Percentiles rank a stretch among this genome's conserved stretches.
Conservation (phyloP, 2,329 filamentous ascomycete species). For the Aspergillus spinulosporus region DNA sequence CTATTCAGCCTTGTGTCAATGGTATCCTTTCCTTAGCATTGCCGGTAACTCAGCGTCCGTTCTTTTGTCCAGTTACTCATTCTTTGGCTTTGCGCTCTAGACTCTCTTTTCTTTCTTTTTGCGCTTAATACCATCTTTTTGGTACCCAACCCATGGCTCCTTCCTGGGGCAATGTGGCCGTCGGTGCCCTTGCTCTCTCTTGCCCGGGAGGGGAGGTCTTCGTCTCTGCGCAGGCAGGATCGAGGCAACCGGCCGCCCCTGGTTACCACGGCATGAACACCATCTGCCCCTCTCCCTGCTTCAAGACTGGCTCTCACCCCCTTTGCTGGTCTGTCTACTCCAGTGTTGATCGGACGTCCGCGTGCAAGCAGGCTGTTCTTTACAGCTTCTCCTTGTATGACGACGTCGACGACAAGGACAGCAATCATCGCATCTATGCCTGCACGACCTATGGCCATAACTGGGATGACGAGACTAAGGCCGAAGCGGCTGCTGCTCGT, state of each 20-base stretch:
- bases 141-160: background rate
- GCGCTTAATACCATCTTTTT: background rate
- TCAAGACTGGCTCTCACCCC: slow-evolving; percentile 18
- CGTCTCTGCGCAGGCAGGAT: background rate
- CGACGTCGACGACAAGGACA: slow-evolving; percentile 31
- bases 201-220: background rate
- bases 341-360: slow-evolving; percentile 26
- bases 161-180: background rate
- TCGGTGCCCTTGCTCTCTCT: slow-evolving; percentile 3
- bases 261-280: slow-evolving; percentile 15
- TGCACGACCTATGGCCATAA: slow-evolving; percentile 31
- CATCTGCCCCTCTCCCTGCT: slow-evolving; percentile 25
- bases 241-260: slow-evolving; percentile 11
- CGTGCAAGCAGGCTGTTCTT: slow-evolving; percentile 35
- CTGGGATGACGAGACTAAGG: slow-evolving; percentile 15
- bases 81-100: background rate
- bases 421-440: slow-evolving; percentile 33
- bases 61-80: background rate
- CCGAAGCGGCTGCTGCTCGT: slow-evolving; percentile 8
- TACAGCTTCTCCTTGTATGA: slow-evolving; percentile 40
- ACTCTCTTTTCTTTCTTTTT: background rate
- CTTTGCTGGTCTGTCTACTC: slow-evolving; percentile 25
- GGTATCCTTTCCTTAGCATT: background rate
- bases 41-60: background rate
- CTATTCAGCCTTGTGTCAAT: background rate